phyloP scores from a whole-genome alignment of 2,329 filamentous ascomycete species.

The Dothideomycetes sp. region DNA sequence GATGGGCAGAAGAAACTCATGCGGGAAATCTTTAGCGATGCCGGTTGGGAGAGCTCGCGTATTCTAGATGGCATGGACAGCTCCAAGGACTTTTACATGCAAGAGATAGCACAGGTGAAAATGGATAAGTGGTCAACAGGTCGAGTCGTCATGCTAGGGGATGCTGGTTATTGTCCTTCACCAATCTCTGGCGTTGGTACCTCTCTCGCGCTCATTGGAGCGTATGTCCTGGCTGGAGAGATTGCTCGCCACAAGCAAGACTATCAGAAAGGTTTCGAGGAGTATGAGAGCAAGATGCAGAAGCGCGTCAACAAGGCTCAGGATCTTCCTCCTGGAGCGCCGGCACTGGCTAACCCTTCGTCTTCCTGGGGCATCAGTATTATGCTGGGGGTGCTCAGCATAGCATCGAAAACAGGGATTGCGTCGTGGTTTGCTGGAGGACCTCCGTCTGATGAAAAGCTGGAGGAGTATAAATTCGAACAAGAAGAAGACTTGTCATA shows the following conservation, averaged over 20 bases:
- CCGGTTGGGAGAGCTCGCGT: conserved; percentile 21
- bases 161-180: conserved; percentile 14
- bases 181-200: conserved; percentile 14
- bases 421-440: not conserved
- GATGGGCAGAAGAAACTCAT: conserved; percentile 14
- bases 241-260: conserved; percentile 12
- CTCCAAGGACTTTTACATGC: conserved; percentile 17
- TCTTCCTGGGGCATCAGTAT: conserved; percentile 13
- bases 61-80: conserved; percentile 26
- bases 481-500: no score
- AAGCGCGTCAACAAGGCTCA: conserved; percentile 17
- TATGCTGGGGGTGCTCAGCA: not conserved
- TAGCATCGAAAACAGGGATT: conserved; percentile 1
- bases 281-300: conserved; percentile 17
- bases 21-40: conserved; percentile 14
- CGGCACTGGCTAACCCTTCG: conserved; percentile 17
- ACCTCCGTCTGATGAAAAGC: no score
- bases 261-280: conserved; percentile 12
- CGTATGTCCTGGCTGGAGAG: conserved; percentile 17
- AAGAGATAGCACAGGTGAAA: conserved; percentile 17
- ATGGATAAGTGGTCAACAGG: conserved; percentile 22
- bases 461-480: no score
- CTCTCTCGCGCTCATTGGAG: conserved; percentile 15
- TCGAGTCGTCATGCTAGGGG: conserved; percentile 16
- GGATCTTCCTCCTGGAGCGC: conserved; percentile 18